Conservation (phyloP, 768 basidiomycete genomes). For the Hygrophorus russula region DNA sequence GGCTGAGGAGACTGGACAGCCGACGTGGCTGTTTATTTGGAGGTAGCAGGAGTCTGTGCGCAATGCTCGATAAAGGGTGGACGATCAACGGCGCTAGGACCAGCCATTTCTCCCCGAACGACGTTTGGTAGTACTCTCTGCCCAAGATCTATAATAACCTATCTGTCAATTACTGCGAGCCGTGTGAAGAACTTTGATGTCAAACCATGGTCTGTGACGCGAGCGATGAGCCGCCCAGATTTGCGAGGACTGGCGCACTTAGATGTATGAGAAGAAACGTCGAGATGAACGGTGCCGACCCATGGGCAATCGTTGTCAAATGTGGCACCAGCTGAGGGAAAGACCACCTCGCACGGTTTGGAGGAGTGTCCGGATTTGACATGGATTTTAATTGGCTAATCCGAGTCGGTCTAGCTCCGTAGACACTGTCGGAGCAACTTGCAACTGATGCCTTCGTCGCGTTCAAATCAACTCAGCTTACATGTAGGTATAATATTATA, state of each 20-base stretch:
- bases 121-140: conserved; percentile 77
- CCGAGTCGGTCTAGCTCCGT: too few species aligned
- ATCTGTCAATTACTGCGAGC: neutral
- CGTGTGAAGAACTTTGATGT: conserved; percentile 1
- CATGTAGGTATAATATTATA: too few species aligned
- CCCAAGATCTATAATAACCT: conserved; percentile 49
- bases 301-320: conserved; percentile 52
- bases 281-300: conserved; percentile 64
- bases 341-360: too few species aligned
- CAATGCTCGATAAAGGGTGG: conserved; percentile 20
- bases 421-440: too few species aligned
- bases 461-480: too few species aligned
- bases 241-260: conserved; percentile 61
- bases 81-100: conserved; percentile 37
- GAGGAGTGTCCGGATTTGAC: too few species aligned
- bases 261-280: conserved; percentile 76
- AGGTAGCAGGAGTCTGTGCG: conserved; percentile 28
- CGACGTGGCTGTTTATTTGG: conserved; percentile 18
- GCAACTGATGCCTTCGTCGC: too few species aligned
- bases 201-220: conserved; percentile 71
- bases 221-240: conserved; percentile 52
- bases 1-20: conserved; percentile 33
- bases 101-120: conserved; percentile 55
- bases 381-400: too few species aligned
- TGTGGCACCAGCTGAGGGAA: conserved; percentile 8